phyloP scores from a whole-genome alignment of 257 asterid species.

The Rubia yunnanensis region DNA sequence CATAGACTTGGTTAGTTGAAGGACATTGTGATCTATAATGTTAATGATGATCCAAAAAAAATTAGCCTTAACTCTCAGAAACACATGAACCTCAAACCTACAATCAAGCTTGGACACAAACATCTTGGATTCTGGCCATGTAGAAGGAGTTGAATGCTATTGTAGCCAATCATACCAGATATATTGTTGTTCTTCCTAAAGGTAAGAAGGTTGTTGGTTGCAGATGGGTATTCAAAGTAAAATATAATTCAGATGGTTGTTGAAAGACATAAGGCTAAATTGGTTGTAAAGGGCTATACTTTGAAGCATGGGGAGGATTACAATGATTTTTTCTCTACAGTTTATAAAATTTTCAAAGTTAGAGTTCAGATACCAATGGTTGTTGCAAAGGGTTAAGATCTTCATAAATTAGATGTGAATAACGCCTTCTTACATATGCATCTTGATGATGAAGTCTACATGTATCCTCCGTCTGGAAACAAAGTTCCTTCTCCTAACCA shows the following conservation, averaged over 20 bases:
- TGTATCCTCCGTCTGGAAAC: not conserved
- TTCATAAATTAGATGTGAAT: not conserved
- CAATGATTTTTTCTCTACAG: not conserved
- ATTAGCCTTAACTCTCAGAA: too few relatives aligned
- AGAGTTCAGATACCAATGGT: not conserved
- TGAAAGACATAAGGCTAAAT: not conserved
- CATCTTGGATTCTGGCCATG: not conserved
- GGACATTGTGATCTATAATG: too few relatives aligned
- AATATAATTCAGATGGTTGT: not conserved
- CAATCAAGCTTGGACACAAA: too few relatives aligned
- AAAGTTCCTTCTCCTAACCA: not conserved
- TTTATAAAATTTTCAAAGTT: not conserved
- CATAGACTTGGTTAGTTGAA: too few relatives aligned
- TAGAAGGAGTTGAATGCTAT: not conserved
- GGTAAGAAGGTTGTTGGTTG: not conserved
- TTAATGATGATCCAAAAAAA: too few relatives aligned
- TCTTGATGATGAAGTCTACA: not conserved
- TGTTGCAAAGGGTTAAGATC: too few relatives aligned
- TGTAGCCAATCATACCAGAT: not conserved
- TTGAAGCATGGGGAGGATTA: not conserved
- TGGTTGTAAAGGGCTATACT: not conserved
- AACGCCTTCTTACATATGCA: not conserved
- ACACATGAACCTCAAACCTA: too few relatives aligned
- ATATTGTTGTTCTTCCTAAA: not conserved
- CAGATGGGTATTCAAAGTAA: not conserved